A percentile compares a stretch with the other conserved stretches of the same genome.
Conservation (phyloP, 331 rosid genomes). For the Malus hybrid region DNA sequence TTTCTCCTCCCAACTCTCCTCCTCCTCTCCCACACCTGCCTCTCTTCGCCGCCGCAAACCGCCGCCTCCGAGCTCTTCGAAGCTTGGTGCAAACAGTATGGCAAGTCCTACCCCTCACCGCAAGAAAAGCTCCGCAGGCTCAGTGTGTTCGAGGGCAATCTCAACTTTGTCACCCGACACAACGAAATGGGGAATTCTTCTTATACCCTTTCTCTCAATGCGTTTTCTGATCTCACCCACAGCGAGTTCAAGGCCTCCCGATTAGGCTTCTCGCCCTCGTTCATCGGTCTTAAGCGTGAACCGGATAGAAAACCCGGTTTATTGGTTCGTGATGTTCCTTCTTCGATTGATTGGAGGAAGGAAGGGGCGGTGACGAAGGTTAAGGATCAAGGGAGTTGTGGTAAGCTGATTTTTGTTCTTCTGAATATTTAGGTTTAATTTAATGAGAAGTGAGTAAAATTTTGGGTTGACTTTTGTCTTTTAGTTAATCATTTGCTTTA, state of each 20-base stretch:
- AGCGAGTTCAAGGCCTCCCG: slow-evolving; percentile 80
- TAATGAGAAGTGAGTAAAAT: background rate
- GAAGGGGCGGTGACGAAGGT: slow-evolving; percentile 63
- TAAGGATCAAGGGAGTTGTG: slow-evolving; percentile 84
- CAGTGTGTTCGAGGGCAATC: slow-evolving; percentile 56
- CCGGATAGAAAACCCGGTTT: slow-evolving; percentile 11
- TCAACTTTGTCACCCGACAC: slow-evolving; percentile 43
- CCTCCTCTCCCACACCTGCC: background rate
- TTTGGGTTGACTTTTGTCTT: background rate
- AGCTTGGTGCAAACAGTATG: slow-evolving; percentile 60
- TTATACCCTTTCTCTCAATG: slow-evolving; percentile 65
- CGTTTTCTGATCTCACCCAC: slow-evolving; percentile 79
- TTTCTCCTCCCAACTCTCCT: background rate
- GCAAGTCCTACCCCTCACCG: slow-evolving; percentile 49
- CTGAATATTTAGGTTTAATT: background rate
- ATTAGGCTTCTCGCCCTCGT: slow-evolving; percentile 51
- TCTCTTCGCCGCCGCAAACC: slow-evolving; percentile 1
- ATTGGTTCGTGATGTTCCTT: slow-evolving; percentile 29
- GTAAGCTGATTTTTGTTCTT: slow-evolving; percentile 23
- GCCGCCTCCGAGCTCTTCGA: slow-evolving; percentile 48
- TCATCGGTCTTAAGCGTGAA: slow-evolving; percentile 15
- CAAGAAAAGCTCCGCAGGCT: slow-evolving; percentile 50
- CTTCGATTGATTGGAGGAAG: slow-evolving; percentile 76
- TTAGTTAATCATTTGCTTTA: background rate
- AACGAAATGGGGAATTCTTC: slow-evolving; percentile 41